A percentile compares a stretch with the other conserved stretches of the same genome.
These are phyloP conservation scores for Sclerotiophoma versabilis DNA, from an alignment of 2,329 filamentous ascomycete species.

Conservation along the genomic window DNA sequence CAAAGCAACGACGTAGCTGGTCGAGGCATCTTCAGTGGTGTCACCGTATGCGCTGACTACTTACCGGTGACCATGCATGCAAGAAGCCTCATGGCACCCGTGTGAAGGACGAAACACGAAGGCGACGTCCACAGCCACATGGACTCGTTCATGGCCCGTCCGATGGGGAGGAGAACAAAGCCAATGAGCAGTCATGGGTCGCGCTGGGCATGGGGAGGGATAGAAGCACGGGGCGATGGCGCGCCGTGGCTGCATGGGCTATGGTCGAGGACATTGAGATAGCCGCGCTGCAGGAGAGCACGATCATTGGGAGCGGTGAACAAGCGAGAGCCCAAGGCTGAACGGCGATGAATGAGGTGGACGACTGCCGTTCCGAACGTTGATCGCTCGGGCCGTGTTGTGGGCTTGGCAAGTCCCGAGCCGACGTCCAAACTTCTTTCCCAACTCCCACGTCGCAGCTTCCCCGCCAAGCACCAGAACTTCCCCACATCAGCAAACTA, in stretches of 20 bases:
- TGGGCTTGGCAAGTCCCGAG: not conserved
- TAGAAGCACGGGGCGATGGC: constrained; percentile 9
- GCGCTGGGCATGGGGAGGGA: constrained; percentile 1
- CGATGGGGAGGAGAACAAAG: not conserved
- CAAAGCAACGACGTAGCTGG: constrained; percentile 3
- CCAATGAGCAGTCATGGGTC: constrained; percentile 6
- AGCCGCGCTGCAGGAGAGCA: constrained; percentile 17
- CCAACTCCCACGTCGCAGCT: constrained; percentile 11
- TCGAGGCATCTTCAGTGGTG: constrained; percentile 1
- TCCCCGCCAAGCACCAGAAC: constrained; percentile 19
- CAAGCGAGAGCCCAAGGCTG: not conserved
- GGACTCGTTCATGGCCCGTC: not conserved
- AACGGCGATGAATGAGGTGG: not conserved
- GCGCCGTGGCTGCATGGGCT: constrained; percentile 14
- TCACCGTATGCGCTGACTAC: constrained; percentile 8
- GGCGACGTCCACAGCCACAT: not conserved
- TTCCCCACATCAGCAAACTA: constrained; percentile 20
- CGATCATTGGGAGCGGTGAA: constrained; percentile 17
- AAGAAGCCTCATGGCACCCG: constrained; percentile 6
- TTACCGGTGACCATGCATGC: constrained; percentile 2
- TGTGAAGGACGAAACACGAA: constrained; percentile 4
- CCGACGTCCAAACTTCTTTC: constrained; percentile 11
- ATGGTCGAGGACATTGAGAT: constrained; percentile 16
- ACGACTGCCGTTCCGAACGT: constrained; percentile 8
- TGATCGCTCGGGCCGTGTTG: constrained; percentile 13